These are phyloP conservation scores for Metschnikowia amazonensis DNA, from an alignment of 805 yeast genomes.

Conservation along the genomic window DNA sequence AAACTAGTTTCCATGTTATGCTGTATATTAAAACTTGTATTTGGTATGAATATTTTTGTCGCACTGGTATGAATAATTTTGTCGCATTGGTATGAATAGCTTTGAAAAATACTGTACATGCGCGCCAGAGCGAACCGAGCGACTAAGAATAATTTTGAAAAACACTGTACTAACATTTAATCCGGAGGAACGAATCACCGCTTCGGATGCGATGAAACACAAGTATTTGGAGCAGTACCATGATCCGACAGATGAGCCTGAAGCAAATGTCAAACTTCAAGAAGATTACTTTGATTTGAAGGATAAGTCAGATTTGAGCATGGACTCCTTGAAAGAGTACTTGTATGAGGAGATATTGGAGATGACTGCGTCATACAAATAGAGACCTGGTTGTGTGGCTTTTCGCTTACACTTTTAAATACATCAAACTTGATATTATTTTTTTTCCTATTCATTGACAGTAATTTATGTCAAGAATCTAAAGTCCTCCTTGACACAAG, in stretches of 20 bases:
- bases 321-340: slow-evolving; percentile 13
- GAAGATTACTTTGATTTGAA: slow-evolving; percentile 17
- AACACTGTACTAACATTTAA: slow-evolving; percentile 15
- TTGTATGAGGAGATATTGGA: slow-evolving; percentile 14
- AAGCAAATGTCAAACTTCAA: slow-evolving; percentile 10
- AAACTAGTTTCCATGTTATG: no score
- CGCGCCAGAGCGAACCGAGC: no score
- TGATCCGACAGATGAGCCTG: slow-evolving; percentile 17
- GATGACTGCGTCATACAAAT: slow-evolving; percentile 6
- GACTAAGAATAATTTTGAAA: no score
- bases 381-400: neutral
- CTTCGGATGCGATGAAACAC: slow-evolving; percentile 14
- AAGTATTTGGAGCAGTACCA: slow-evolving; percentile 17
- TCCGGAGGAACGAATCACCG: slow-evolving; percentile 13
- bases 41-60: no score
- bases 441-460: neutral
- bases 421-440: neutral
- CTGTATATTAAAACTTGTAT: no score
- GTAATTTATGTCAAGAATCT: slow-evolving; percentile 33
- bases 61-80: no score
- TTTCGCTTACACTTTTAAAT: neutral
- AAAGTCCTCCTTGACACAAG: slow-evolving; percentile 41
- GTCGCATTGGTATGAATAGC: no score
- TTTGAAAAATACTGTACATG: no score
- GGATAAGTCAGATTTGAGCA: slow-evolving; percentile 11